phyloP scores from a whole-genome alignment of 371 early-diverging fungal species.

The Mucor mucedo region DNA sequence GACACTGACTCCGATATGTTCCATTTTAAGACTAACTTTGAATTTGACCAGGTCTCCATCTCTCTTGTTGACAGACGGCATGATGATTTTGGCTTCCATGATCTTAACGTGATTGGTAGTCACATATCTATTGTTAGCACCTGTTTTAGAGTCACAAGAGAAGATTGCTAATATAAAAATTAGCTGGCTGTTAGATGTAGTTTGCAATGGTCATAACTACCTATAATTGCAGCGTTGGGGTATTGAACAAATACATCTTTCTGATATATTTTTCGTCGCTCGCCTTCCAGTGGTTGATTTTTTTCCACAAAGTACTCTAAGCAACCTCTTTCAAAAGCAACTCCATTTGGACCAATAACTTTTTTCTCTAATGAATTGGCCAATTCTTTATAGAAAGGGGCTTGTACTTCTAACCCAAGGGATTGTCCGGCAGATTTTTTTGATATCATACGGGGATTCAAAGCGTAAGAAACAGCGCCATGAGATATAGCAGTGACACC shows the following conservation, averaged over 20 bases:
- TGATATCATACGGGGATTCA: conserved; percentile 31
- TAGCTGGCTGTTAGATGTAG: neutral
- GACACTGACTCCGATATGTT: neutral
- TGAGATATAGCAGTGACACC: conserved; percentile 35
- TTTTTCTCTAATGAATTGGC: neutral
- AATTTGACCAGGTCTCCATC: neutral
- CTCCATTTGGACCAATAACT: neutral
- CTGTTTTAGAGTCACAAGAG: neutral
- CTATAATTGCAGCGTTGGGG: conserved; percentile 4
- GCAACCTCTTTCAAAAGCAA: neutral
- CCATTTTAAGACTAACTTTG: neutral
- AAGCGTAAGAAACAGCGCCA: conserved; percentile 42
- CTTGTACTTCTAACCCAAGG: neutral
- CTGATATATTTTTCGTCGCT: neutral
- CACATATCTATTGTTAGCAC: neutral
- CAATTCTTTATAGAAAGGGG: neutral
- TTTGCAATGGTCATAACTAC: neutral
- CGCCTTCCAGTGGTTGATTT: neutral
- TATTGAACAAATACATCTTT: neutral
- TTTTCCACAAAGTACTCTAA: conserved; percentile 10
- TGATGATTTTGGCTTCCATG: neutral
- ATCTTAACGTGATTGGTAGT: neutral
- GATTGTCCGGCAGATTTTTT: conserved; percentile 31
- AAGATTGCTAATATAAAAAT: conserved; percentile 2
- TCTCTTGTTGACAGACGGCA: neutral